phyloP scores from a whole-genome alignment of 202 grass and related monocot genomes.

The Sporobolus alterniflorus region DNA sequence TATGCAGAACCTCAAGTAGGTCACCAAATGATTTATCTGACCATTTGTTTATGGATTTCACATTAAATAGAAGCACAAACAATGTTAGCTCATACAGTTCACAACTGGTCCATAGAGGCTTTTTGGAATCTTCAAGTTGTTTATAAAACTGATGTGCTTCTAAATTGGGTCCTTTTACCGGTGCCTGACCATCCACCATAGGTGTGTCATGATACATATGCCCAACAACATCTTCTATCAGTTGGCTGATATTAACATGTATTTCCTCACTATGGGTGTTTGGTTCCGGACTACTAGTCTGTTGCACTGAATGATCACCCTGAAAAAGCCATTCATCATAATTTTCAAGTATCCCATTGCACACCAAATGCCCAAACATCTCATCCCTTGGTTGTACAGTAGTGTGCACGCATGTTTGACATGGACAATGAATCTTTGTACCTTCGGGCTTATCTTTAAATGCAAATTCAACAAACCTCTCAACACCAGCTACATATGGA shows the following conservation, averaged over 20 bases:
- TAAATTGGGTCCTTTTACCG: neutral
- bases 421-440: slow-evolving; percentile 9
- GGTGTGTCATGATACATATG: neutral
- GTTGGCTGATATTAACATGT: neutral
- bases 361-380: neutral
- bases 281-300: neutral
- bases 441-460: neutral
- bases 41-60: neutral
- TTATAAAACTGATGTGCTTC: neutral
- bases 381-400: neutral
- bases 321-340: slow-evolving; percentile 23
- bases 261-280: neutral
- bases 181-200: neutral
- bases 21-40: neutral
- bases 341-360: slow-evolving; percentile 10
- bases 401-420: neutral
- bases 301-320: neutral
- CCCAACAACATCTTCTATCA: neutral
- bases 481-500: neutral
- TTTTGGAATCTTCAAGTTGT: neutral
- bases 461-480: slow-evolving; percentile 1
- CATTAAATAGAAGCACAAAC: neutral
- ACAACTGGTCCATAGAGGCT: neutral
- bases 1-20: neutral
- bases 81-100: neutral